Evolutionary conservation across 352 stramenopile genomes (phyloP).

Genomic region (Globisporangium takayamanum): DNA sequence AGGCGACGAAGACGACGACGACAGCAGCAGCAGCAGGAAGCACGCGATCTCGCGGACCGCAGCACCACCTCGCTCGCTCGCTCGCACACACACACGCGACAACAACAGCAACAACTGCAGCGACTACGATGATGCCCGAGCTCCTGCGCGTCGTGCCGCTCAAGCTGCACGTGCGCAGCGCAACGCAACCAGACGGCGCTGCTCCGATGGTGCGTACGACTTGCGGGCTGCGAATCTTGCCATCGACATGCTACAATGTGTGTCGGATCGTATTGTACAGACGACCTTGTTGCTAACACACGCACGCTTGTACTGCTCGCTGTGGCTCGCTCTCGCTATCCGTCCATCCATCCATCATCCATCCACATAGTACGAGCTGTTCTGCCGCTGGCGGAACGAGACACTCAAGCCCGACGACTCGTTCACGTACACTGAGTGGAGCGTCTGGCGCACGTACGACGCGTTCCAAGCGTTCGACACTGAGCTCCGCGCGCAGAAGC

Average conservation of each 20-base stretch:
- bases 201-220: slow-evolving; percentile 34
- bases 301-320: background rate
- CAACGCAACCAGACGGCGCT: slow-evolving; percentile 46
- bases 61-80: background rate
- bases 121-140: slow-evolving; percentile 13
- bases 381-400: slow-evolving; percentile 38
- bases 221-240: background rate
- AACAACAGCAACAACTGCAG: background rate
- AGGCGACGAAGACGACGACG: too few relatives aligned
- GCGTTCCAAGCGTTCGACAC: slow-evolving; percentile 72
- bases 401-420: slow-evolving; percentile 32
- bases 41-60: too few relatives aligned
- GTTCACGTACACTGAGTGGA: slow-evolving; percentile 50
- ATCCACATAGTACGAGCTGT: slow-evolving; percentile 39
- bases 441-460: slow-evolving; percentile 73
- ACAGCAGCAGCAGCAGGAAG: background rate
- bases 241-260: background rate
- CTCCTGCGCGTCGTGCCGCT: slow-evolving; percentile 29
- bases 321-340: background rate
- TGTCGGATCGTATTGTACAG: too few relatives aligned
- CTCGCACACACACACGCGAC: background rate
- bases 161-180: slow-evolving; percentile 54
- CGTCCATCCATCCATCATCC: slow-evolving; percentile 1
- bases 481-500: slow-evolving; percentile 40
- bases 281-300: background rate